Evolutionary conservation across 2,329 filamentous ascomycete species (phyloP).

Genomic region (Remersonia thermophila): DNA sequence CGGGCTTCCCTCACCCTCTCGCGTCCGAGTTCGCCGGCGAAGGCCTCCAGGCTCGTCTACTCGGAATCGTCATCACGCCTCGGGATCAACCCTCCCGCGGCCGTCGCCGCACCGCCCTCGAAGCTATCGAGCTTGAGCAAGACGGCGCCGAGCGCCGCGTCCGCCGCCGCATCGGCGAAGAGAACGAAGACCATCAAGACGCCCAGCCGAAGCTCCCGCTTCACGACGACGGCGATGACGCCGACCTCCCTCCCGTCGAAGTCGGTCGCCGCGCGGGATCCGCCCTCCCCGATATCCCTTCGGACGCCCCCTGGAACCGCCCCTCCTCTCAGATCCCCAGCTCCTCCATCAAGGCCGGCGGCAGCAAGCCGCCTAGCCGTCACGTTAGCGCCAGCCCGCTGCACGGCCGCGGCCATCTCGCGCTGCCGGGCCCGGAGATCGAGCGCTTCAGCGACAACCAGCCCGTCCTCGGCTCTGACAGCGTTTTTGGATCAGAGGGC

Average conservation of each 20-base stretch:
- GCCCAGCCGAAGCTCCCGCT: slow-evolving; percentile 4
- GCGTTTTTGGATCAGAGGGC: slow-evolving; percentile 22
- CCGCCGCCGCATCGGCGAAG: slow-evolving; percentile 12
- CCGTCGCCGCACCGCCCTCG: slow-evolving; percentile 30
- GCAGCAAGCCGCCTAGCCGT: slow-evolving; percentile 25
- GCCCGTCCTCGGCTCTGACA: slow-evolving; percentile 22
- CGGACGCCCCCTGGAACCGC: slow-evolving; percentile 41
- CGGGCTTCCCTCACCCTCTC: slow-evolving; percentile 30
- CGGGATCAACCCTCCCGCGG: slow-evolving; percentile 15
- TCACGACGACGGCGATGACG: slow-evolving; percentile 12
- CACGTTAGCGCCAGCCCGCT: slow-evolving; percentile 27
- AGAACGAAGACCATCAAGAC: slow-evolving; percentile 5
- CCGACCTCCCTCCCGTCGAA: slow-evolving; percentile 35
- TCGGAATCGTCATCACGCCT: slow-evolving; percentile 20
- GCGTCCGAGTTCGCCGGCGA: slow-evolving; percentile 35
- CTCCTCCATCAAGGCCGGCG: slow-evolving; percentile 32
- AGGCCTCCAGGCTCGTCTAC: slow-evolving; percentile 26
- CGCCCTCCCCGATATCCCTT: slow-evolving; percentile 53
- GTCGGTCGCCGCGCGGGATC: slow-evolving; percentile 55
- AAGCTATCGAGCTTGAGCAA: slow-evolving; percentile 30
- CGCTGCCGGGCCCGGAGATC: slow-evolving; percentile 23
- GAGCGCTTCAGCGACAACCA: slow-evolving; percentile 35
- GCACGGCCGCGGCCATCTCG: slow-evolving; percentile 15
- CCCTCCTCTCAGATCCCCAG: slow-evolving; percentile 33
- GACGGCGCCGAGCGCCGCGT: slow-evolving; percentile 19